Evolutionary conservation across 2,329 filamentous ascomycete species (phyloP), one percentile per base, ranked within the genome.

Genomic region (Hymenoscyphus repandus): DNA sequence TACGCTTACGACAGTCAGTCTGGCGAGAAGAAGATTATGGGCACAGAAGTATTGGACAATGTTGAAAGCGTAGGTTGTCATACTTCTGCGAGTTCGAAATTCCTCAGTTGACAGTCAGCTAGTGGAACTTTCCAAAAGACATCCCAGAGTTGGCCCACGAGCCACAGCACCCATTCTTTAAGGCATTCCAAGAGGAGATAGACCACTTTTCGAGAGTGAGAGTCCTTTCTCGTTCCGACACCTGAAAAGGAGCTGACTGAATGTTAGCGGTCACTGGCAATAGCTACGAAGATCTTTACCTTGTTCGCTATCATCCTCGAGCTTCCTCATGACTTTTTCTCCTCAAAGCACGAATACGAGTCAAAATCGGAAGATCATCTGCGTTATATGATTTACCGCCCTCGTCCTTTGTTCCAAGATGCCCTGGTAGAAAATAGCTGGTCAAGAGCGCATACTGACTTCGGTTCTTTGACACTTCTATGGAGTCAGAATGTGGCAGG

Each of bases 371-470:
- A 82, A 56, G 76, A 76, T 47, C 77, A 82, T 58, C 69, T 82
- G 32, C 74, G 80, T 6, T 82, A 81, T 63, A 81, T 82, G 78
- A 74, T 78, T 52, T 82, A 82, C 57, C 71, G 74, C 49, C 69
- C 68, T 0, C 72, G 77, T 11, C 15, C 38, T 1, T 18, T 6
- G 33, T 70, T 69, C 0, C 58, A 66, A 3, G 72, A 74, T 13
- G 70, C 73, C 30, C 78, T 77, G 62, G 68, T 73, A 71, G 32
- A 70, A 66, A 15, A 68, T 15, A 20, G 17, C 10, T 47, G 44
- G 49, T 47, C 43, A 17, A 9, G 69, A 2, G 74, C 74, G 0
- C 78, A 82, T 60, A 80, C 78, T 0, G 78, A 82, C 55, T 71
- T 79, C 34, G 77, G 77, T 1, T 77, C 72, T 0, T 62, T 82